Percentiles rank a stretch among this genome's conserved stretches.
These are phyloP conservation scores for Termitomyces sp. DNA, from an alignment of 768 basidiomycete species.

Conservation along the genomic window DNA sequence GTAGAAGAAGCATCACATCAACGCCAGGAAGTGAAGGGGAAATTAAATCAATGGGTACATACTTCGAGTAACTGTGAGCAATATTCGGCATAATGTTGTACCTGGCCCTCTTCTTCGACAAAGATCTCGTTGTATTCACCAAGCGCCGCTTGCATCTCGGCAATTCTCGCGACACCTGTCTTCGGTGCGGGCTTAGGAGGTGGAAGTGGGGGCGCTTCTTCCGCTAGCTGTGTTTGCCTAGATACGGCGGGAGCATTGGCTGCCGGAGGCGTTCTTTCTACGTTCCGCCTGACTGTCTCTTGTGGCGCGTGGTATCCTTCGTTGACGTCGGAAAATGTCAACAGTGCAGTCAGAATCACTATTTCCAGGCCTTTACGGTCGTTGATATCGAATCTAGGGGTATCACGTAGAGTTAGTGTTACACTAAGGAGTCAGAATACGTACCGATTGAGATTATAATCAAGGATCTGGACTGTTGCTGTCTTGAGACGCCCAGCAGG, in stretches of 20 bases:
- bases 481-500: constrained; percentile 61
- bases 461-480: constrained; percentile 66
- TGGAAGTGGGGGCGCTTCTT: constrained; percentile 31
- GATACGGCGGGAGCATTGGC: neutral
- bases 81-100: constrained; percentile 66
- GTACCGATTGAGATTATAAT: constrained; percentile 80
- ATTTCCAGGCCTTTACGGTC: constrained; percentile 87
- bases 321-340: constrained; percentile 73
- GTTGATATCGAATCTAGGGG: constrained; percentile 68
- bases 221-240: neutral
- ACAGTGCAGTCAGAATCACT: constrained; percentile 65
- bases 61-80: constrained; percentile 61
- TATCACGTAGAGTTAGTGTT: neutral
- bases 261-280: neutral
- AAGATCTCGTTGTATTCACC: constrained; percentile 75
- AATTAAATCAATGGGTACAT: constrained; percentile 10
- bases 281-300: constrained; percentile 5
- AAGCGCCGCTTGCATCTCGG: constrained; percentile 59
- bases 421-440: constrained; percentile 5
- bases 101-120: constrained; percentile 57
- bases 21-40: neutral
- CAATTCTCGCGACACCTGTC: constrained; percentile 62
- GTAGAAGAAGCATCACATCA: neutral
- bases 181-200: constrained; percentile 63
- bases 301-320: constrained; percentile 42